A percentile compares a stretch with the other conserved stretches of the same genome.
Conservation (phyloP, 116 monocot species). For the Cymodocea nodosa region DNA sequence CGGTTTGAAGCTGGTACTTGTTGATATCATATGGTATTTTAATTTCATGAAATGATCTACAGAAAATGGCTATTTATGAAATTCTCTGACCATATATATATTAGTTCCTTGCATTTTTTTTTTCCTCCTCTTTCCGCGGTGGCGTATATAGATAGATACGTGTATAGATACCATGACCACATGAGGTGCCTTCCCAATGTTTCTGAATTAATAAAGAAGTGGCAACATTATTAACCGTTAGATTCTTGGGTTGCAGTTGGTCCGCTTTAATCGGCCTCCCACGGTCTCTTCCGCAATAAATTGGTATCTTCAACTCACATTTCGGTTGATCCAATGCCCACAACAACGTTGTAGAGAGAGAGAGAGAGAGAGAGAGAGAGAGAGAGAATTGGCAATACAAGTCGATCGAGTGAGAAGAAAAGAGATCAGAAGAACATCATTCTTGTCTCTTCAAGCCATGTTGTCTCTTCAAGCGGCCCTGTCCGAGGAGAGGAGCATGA, state of each 20-base stretch:
- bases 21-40: no score
- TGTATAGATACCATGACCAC: no score
- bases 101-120: no score
- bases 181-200: not conserved
- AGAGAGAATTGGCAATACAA: no score
- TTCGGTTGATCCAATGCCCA: slow-evolving; percentile 12
- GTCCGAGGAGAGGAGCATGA: slow-evolving; percentile 4
- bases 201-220: not conserved
- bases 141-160: no score
- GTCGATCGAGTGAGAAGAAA: not conserved
- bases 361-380: not conserved
- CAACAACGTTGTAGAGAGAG: not conserved
- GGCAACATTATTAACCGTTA: not conserved
- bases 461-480: slow-evolving; percentile 7
- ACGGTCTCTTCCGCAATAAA: not conserved
- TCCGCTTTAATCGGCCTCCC: not conserved
- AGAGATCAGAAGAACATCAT: not conserved
- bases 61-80: no score
- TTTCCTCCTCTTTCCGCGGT: no score
- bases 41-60: no score
- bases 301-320: not conserved
- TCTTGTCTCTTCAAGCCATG: not conserved
- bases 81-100: no score
- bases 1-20: no score
- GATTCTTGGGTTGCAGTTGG: slow-evolving; percentile 4